phyloP scores from a whole-genome alignment of 179 eudicot genomes.

The Carnegiea gigantea region DNA sequence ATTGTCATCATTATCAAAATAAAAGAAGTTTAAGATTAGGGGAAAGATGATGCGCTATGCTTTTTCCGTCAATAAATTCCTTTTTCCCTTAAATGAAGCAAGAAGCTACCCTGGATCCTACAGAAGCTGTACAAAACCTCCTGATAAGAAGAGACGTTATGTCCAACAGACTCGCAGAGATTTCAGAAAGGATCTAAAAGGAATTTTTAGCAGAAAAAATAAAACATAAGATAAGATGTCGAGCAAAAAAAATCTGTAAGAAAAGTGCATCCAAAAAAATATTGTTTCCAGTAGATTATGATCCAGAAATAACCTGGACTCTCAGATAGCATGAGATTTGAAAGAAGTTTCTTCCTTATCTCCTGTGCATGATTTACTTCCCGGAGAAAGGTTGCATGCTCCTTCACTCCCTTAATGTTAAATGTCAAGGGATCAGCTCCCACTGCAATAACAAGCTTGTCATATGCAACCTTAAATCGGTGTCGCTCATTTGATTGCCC shows the following conservation, averaged over 20 bases:
- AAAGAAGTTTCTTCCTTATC: slow-evolving; percentile 69
- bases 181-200: too few relatives aligned
- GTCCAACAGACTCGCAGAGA: too few relatives aligned
- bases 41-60: not conserved
- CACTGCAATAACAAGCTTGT: slow-evolving; percentile 78
- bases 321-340: slow-evolving; percentile 76
- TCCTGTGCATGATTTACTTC: slow-evolving; percentile 85
- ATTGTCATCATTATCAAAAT: not conserved
- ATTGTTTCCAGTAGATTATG: not conserved
- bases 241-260: too few relatives aligned
- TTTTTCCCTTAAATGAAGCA: too few relatives aligned
- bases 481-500: slow-evolving; percentile 50
- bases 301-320: slow-evolving; percentile 55
- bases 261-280: not conserved
- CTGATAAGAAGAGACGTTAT: not conserved
- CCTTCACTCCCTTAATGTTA: slow-evolving; percentile 78
- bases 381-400: slow-evolving; percentile 72
- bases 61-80: not conserved
- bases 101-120: not conserved
- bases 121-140: not conserved
- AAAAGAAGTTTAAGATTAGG: not conserved
- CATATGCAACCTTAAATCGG: slow-evolving; percentile 71
- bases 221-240: too few relatives aligned
- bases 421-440: slow-evolving; percentile 85
- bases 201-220: too few relatives aligned